phyloP scores from a whole-genome alignment of 371 early-diverging fungal species.

The Dichotomocladium elegans region DNA sequence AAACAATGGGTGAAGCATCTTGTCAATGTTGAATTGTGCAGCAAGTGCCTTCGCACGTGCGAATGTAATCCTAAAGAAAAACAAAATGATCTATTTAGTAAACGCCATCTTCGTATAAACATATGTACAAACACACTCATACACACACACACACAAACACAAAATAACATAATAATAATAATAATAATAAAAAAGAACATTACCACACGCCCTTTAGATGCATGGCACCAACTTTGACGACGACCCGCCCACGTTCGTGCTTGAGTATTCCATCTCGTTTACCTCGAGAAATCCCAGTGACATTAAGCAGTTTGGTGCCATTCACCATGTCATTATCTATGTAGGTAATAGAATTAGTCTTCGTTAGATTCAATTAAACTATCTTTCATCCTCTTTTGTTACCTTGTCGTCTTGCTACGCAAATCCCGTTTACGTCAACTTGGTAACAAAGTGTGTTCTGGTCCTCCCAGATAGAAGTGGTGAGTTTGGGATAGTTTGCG shows the following conservation, averaged over 20 bases:
- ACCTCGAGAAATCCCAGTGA: constrained; percentile 84
- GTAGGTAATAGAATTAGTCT: neutral
- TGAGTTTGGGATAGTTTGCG: constrained; percentile 47
- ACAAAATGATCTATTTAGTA: no score
- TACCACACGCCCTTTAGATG: constrained; percentile 88
- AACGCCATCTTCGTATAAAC: no score
- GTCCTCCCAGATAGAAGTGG: constrained; percentile 76
- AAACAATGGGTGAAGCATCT: constrained; percentile 64
- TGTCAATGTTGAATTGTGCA: constrained; percentile 56
- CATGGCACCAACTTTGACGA: constrained; percentile 88
- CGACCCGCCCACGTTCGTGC: constrained; percentile 78
- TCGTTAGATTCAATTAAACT: neutral
- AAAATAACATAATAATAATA: no score
- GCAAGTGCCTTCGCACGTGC: constrained; percentile 61
- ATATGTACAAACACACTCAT: no score
- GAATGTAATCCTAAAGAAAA: constrained; percentile 63
- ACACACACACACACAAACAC: no score
- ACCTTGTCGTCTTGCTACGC: constrained; percentile 69
- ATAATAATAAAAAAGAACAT: no score
- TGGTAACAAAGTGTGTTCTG: constrained; percentile 71
- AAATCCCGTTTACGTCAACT: constrained; percentile 66
- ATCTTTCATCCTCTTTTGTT: constrained; percentile 8
- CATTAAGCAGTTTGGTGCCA: constrained; percentile 82
- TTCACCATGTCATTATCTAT: constrained; percentile 82
- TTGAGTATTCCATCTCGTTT: constrained; percentile 87